Percentiles rank a stretch among this genome's conserved stretches.
These are phyloP conservation scores for Monoraphidium neglectum DNA, from an alignment of 139 green algal species.

Conservation along the genomic window DNA sequence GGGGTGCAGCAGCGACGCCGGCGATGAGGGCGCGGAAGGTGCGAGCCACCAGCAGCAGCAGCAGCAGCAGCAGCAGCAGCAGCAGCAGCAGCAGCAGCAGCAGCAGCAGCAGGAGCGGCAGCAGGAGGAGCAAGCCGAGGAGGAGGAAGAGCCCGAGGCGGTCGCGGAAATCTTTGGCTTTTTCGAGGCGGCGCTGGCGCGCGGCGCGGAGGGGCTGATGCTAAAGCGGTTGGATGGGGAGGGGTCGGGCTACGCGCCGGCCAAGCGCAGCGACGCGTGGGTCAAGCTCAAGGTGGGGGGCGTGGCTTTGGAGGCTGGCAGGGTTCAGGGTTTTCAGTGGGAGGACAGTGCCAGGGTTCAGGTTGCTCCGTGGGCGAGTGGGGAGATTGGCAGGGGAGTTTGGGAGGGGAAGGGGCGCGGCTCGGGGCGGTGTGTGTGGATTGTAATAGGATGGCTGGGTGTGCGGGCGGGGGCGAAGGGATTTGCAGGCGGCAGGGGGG, in stretches of 20 bases:
- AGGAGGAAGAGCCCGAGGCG: background rate
- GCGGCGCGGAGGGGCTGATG: constrained; percentile 82
- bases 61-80: background rate
- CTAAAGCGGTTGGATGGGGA: constrained; percentile 74
- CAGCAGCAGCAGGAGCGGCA: background rate
- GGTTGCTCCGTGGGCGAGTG: too few species aligned
- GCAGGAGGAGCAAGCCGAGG: background rate
- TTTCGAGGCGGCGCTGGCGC: constrained; percentile 60
- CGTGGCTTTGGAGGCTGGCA: too few species aligned
- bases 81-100: background rate
- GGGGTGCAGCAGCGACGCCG: background rate
- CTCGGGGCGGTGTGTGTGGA: too few species aligned
- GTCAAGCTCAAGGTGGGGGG: constrained; percentile 67
- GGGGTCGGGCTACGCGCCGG: constrained; percentile 65
- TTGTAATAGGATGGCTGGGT: too few species aligned
- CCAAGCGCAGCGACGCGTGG: constrained; percentile 76
- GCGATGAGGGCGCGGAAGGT: background rate
- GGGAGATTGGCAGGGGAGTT: too few species aligned
- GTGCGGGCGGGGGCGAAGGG: too few species aligned
- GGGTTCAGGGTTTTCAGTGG: too few species aligned
- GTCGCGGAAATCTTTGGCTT: constrained; percentile 18
- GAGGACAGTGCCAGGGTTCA: too few species aligned
- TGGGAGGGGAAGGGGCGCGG: too few species aligned
- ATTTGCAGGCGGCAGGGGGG: too few species aligned
- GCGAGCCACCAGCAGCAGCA: background rate